Conservation (phyloP, 1,284 basidiomycete genomes). For the Hymenochaete sp. region DNA sequence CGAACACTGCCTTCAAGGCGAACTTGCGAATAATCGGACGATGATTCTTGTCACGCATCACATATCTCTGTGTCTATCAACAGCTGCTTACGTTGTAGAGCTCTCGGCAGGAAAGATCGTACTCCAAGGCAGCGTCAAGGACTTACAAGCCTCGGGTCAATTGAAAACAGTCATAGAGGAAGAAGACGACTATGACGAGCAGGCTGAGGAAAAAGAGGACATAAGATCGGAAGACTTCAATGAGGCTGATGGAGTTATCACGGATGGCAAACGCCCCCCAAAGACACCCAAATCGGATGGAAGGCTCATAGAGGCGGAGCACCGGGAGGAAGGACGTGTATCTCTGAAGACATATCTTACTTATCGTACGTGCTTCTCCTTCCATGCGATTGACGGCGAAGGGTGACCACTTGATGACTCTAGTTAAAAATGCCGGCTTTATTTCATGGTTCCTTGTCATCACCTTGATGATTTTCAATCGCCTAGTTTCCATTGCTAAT, state of each 20-base stretch:
- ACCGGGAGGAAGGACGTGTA: conserved; percentile 57
- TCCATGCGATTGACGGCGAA: background rate
- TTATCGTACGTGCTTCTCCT: conserved; percentile 7
- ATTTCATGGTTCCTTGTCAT: conserved; percentile 47
- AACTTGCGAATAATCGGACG: conserved; percentile 61
- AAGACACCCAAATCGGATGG: conserved; percentile 27
- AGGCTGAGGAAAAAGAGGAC: conserved; percentile 18
- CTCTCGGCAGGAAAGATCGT: conserved; percentile 51
- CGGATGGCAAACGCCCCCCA: conserved; percentile 1
- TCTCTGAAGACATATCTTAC: conserved; percentile 40
- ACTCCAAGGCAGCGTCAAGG: conserved; percentile 47
- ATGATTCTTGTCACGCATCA: conserved; percentile 85
- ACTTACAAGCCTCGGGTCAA: conserved; percentile 44
- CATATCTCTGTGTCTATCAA: conserved; percentile 60
- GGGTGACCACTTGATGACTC: conserved; percentile 32
- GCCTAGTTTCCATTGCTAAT: conserved; percentile 46
- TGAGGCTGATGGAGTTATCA: conserved; percentile 31
- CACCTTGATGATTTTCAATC: conserved; percentile 45
- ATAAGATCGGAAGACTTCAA: conserved; percentile 29
- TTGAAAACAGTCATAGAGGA: conserved; percentile 42
- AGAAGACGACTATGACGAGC: conserved; percentile 27
- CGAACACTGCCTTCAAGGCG: conserved; percentile 54
- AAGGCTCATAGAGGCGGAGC: conserved; percentile 55
- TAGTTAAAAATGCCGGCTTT: conserved; percentile 50
- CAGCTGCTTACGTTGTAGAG: conserved; percentile 59